phyloP scores from a whole-genome alignment of 805 yeast genomes.

The Saturnispora besseyi region DNA sequence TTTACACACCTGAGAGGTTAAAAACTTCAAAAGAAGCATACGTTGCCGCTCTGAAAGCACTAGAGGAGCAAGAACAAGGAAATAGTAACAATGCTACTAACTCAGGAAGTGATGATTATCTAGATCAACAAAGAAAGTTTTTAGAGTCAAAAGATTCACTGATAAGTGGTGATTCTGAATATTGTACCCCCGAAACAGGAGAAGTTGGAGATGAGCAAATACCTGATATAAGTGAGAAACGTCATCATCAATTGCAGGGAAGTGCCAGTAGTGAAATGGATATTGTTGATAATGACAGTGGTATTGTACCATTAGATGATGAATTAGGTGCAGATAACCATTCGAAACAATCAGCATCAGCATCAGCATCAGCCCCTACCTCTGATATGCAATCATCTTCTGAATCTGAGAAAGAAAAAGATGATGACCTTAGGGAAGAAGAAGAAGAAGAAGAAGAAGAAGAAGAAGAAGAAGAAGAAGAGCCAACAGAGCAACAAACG shows the following conservation, averaged over 20 bases:
- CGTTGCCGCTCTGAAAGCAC: background rate
- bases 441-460: background rate
- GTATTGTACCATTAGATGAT: background rate
- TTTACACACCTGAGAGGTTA: conserved; percentile 1
- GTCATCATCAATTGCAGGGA: background rate
- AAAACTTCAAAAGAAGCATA: background rate
- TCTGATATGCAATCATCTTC: background rate
- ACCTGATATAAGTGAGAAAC: background rate
- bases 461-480: background rate
- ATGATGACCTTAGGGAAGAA: background rate
- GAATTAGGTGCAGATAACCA: background rate
- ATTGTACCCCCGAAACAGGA: too few species aligned
- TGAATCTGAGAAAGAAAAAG: background rate
- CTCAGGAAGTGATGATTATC: background rate
- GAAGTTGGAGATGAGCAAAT: background rate
- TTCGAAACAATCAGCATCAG: background rate
- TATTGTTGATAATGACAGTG: background rate
- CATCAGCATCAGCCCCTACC: background rate
- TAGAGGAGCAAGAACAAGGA: background rate
- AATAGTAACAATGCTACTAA: background rate
- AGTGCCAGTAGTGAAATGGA: background rate
- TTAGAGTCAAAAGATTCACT: too few species aligned
- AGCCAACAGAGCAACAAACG: background rate
- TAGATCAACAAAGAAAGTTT: background rate
- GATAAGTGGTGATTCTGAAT: too few species aligned